Conservation (phyloP, 2,329 filamentous ascomycete genomes). For the Monosporascus sp. region DNA sequence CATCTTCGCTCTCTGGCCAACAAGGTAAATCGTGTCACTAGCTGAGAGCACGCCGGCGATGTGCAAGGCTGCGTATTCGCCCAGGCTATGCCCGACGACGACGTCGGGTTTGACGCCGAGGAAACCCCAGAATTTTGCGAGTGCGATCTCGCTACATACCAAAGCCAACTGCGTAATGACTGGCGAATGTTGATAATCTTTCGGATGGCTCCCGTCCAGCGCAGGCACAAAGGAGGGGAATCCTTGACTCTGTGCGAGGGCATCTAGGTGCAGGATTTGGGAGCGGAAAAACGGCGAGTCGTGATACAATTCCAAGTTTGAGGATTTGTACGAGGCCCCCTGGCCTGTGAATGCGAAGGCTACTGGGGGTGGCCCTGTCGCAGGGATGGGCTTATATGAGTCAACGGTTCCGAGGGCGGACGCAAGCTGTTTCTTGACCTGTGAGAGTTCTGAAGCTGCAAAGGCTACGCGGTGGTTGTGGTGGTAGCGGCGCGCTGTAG, state of each 20-base stretch:
- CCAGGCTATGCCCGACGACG: slow-evolving; percentile 57
- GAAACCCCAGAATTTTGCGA: slow-evolving; percentile 44
- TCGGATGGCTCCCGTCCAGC: too few relatives aligned
- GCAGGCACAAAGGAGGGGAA: too few relatives aligned
- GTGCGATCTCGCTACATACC: slow-evolving; percentile 45
- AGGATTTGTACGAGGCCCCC: slow-evolving; percentile 28
- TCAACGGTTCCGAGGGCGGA: slow-evolving; percentile 4
- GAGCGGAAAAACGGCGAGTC: too few relatives aligned
- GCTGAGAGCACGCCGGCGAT: slow-evolving; percentile 62
- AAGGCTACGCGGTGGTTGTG: slow-evolving; percentile 4
- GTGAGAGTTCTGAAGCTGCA: background rate
- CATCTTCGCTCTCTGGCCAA: slow-evolving; percentile 58
- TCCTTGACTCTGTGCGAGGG: slow-evolving; percentile 18
- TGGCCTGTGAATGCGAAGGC: slow-evolving; percentile 42
- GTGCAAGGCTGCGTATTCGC: slow-evolving; percentile 65
- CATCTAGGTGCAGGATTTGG: slow-evolving; percentile 29
- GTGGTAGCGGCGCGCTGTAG: slow-evolving; percentile 12
- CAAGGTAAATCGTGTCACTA: slow-evolving; percentile 61
- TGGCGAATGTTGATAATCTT: background rate
- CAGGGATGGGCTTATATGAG: slow-evolving; percentile 14
- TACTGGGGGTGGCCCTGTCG: slow-evolving; percentile 17
- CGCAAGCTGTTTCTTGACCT: background rate
- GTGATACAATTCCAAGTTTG: too few relatives aligned
- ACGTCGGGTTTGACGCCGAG: slow-evolving; percentile 44
- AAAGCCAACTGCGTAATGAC: slow-evolving; percentile 39